Evolutionary conservation across 805 yeast species (phyloP), one percentile per base, ranked within the genome.

Genomic region (Saccharomycopsis babjevae): DNA sequence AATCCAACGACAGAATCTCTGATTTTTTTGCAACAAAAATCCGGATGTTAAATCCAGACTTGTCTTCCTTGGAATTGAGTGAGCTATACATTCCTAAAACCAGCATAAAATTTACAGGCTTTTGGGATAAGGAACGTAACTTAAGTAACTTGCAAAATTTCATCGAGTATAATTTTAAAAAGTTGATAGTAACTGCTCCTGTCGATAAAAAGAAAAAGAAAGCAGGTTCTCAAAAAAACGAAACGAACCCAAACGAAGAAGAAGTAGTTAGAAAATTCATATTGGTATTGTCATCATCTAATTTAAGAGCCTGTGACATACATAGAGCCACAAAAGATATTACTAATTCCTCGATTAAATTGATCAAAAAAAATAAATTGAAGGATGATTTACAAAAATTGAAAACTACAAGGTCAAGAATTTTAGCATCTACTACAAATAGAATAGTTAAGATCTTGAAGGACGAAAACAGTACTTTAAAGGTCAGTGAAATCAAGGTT

Each of bases 281-380:
- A n/a, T 34, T 63, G 74, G 79, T 72, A 70, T 83, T 65, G 72
- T 85, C 92, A 0, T 80, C 87, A 77, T 89, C 96, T 0, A 94
- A 96, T 11, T 75, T 90, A 28, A 79, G 97, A 66, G 94, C 90
- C 1, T 93, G 97, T 68, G 97, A 92, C 67, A 79, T 90, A 1
- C 86, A 81, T 68, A 80, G 96, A 65, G 83, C 88, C 1, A 68
- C 81, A 71, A 81, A 59, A 77, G 72, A 69, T 78, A 67, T 60
- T 75, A 46, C 79, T 82, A 11, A 81, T 16, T 56, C 84, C 0
- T 81, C 90, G 3, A 67, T 88, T 56, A 89, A 89, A 70, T 70
- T 89, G 56, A 89, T 89, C 68, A 81, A 85, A 64, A 89, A 89
- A 73, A 89, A 88, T 70, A 84, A 85, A 65, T 69, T 88, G 55